Conservation (phyloP, 257 asterid genomes). For the Solanum chiquidenum region DNA sequence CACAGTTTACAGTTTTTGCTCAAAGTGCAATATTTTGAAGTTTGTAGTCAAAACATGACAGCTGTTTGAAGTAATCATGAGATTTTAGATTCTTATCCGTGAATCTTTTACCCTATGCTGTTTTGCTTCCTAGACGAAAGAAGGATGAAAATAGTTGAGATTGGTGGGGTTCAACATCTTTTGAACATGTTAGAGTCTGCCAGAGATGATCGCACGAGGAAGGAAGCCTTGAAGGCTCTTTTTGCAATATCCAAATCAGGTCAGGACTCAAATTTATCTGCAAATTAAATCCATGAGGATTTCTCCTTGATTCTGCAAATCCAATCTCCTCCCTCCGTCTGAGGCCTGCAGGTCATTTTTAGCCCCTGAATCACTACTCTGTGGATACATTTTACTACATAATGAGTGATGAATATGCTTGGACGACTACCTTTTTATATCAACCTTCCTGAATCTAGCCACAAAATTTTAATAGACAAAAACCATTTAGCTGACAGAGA, state of each 20-base stretch:
- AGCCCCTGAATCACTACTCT: neutral
- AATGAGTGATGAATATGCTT: neutral
- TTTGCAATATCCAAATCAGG: conserved; percentile 86
- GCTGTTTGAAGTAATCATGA: neutral
- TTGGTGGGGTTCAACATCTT: conserved; percentile 66
- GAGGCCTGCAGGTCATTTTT: neutral
- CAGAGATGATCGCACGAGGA: conserved; percentile 77
- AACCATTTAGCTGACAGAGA: neutral
- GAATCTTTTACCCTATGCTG: neutral
- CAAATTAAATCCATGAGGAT: neutral
- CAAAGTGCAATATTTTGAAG: neutral
- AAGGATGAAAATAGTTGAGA: conserved; percentile 69
- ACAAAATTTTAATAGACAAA: neutral
- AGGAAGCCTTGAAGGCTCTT: conserved; percentile 83
- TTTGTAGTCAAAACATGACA: neutral
- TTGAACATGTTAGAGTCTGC: conserved; percentile 58
- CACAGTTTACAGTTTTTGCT: neutral
- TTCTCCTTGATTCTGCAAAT: neutral
- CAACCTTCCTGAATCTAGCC: neutral
- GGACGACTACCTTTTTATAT: neutral
- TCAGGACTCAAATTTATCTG: conserved; percentile 7
- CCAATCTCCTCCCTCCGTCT: neutral
- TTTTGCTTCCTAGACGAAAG: conserved; percentile 39
- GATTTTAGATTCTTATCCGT: neutral
- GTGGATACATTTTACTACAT: neutral